These are phyloP conservation scores for Umbelopsis ramanniana DNA, from an alignment of 192 early-diverging fungal species.

Conservation along the genomic window DNA sequence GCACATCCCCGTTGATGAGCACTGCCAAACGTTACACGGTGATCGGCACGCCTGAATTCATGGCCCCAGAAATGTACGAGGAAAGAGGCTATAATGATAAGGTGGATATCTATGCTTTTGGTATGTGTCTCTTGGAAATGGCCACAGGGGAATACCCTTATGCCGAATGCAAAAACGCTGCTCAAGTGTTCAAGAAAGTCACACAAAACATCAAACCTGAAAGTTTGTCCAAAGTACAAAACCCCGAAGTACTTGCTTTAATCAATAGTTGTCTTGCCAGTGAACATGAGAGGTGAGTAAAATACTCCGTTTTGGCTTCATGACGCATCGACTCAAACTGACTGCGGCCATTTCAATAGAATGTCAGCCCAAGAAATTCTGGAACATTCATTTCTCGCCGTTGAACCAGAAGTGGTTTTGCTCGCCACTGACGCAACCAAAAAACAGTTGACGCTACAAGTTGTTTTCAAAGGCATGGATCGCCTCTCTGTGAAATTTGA, in stretches of 20 bases:
- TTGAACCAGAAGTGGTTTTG: constrained; percentile 78
- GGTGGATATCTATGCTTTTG: constrained; percentile 86
- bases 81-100: constrained; percentile 84
- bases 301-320: not conserved
- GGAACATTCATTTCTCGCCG: constrained; percentile 73
- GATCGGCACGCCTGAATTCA: constrained; percentile 82
- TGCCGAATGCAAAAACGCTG: constrained; percentile 79
- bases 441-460: constrained; percentile 71
- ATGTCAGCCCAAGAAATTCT: constrained; percentile 72
- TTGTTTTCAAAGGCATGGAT: constrained; percentile 79
- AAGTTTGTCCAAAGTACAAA: constrained; percentile 63
- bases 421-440: constrained; percentile 61
- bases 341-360: too few relatives aligned
- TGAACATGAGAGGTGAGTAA: constrained; percentile 62
- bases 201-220: constrained; percentile 75
- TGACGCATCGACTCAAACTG: too few relatives aligned
- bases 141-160: constrained; percentile 87
- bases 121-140: constrained; percentile 85
- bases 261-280: constrained; percentile 67
- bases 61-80: constrained; percentile 89
- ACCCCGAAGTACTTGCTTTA: constrained; percentile 68
- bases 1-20: constrained; percentile 56
- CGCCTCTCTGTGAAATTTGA: constrained; percentile 80
- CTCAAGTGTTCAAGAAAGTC: constrained; percentile 81
- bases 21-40: constrained; percentile 79